Percentiles rank a stretch among this genome's conserved stretches.
These are phyloP conservation scores for Leptomonas seymouri DNA, from an alignment of 208 protist genomes.

Conservation along the genomic window DNA sequence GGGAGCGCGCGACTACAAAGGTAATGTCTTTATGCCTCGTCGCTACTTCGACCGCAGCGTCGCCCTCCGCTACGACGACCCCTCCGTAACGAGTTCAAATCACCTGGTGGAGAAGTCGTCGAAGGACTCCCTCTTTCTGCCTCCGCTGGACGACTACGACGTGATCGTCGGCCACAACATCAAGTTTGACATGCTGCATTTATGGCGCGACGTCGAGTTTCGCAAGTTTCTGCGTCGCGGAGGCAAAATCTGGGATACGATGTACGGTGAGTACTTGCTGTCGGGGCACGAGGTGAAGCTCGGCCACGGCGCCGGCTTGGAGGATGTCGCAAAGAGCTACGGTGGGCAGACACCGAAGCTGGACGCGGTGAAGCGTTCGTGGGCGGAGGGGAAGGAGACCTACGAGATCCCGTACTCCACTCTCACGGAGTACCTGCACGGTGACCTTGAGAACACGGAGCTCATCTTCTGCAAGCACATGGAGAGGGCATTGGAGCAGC, in stretches of 20 bases:
- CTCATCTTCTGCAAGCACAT: slow-evolving; percentile 93
- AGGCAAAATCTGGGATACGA: slow-evolving; percentile 93
- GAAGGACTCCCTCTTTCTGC: slow-evolving; percentile 83
- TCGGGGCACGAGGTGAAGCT: slow-evolving; percentile 89
- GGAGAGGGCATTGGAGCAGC: slow-evolving; percentile 75
- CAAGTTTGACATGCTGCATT: slow-evolving; percentile 93
- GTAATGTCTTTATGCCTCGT: slow-evolving; percentile 85
- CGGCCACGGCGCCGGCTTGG: slow-evolving; percentile 80
- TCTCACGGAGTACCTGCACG: slow-evolving; percentile 87
- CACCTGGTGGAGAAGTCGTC: slow-evolving; percentile 82
- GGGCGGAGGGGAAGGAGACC: slow-evolving; percentile 91
- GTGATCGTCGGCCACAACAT: slow-evolving; percentile 94
- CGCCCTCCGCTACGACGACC: slow-evolving; percentile 82
- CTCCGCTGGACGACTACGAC: slow-evolving; percentile 89
- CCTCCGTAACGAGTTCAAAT: slow-evolving; percentile 56
- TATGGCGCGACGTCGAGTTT: slow-evolving; percentile 89
- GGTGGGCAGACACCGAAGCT: slow-evolving; percentile 89
- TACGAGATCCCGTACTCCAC: slow-evolving; percentile 87
- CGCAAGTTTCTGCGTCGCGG: slow-evolving; percentile 81
- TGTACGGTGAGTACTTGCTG: slow-evolving; percentile 94
- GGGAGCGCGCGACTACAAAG: slow-evolving; percentile 86
- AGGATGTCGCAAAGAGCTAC: slow-evolving; percentile 92
- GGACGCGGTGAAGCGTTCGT: slow-evolving; percentile 90
- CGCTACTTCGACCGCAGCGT: slow-evolving; percentile 85
- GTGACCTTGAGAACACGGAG: slow-evolving; percentile 92